Evolutionary conservation across 495 filamentous ascomycete genomes (phyloP).

Genomic region (Staphylotrichum tortipilum): DNA sequence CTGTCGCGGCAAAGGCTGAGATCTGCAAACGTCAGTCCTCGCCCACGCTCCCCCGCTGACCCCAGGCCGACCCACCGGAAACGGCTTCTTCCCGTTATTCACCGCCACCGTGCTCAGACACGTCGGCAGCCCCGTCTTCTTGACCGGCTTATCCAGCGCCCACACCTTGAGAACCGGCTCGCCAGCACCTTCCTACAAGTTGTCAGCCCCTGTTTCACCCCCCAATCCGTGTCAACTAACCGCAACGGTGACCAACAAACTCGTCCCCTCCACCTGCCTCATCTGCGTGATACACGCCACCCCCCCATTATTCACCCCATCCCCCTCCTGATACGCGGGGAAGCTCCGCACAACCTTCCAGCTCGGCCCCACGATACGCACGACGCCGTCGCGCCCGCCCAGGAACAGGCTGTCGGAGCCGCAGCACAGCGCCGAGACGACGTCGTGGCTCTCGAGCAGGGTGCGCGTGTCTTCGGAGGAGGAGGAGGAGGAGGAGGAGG

Average conservation of each 20-base stretch:
- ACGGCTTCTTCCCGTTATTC: slow-evolving; percentile 85
- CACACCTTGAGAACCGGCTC: slow-evolving; percentile 87
- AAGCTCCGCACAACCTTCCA: slow-evolving; percentile 86
- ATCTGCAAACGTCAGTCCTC: slow-evolving; percentile 46
- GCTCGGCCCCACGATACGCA: slow-evolving; percentile 74
- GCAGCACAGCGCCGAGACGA: slow-evolving; percentile 59
- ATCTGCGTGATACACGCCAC: slow-evolving; percentile 72
- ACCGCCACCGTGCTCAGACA: slow-evolving; percentile 78
- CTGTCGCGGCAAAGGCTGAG: slow-evolving; percentile 77
- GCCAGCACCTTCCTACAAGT: too few species aligned
- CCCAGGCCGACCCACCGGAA: slow-evolving; percentile 53
- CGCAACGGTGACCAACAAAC: slow-evolving; percentile 75
- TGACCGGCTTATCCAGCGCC: slow-evolving; percentile 89
- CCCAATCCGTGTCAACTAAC: slow-evolving; percentile 18
- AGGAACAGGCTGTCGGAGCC: slow-evolving; percentile 88
- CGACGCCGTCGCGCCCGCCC: slow-evolving; percentile 71
- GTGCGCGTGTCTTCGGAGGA: slow-evolving; percentile 36
- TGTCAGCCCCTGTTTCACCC: neutral
- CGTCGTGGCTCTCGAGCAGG: slow-evolving; percentile 41
- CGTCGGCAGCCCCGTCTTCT: slow-evolving; percentile 79
- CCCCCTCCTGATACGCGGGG: slow-evolving; percentile 60
- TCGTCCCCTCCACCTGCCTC: slow-evolving; percentile 84
- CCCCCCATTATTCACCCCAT: neutral
- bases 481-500: slow-evolving; percentile 47
- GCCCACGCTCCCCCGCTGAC: neutral